Base-by-base conservation (phyloP, 495 filamentous ascomycete species). In the Cudoniella acicularis region DNA sequence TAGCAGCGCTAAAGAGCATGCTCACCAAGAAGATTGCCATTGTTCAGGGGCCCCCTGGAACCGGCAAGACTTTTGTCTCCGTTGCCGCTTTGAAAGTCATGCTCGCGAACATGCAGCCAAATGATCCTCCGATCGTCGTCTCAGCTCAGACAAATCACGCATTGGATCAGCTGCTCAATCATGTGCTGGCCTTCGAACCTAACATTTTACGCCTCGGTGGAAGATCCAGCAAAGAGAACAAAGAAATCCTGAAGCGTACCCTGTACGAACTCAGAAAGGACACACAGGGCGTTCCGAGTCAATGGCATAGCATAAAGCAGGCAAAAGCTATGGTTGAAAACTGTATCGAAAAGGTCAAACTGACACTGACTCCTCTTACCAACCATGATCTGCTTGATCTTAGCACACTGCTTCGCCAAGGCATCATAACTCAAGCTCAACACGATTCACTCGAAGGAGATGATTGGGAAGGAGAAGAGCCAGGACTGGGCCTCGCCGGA, bases 21-120 rank as follows among this genome's bases (percentile, higher is more conserved):
- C 67, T 96, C 8, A 87, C 87, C 0, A 89, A 86, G 50, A 77
- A 80, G 40, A 63, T 98, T 0, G 81, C 90, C 1, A 87, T 98
- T 40, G 73, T 96, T 0, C 93, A 97, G 73, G 93, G 93, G 0
- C 93, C 93, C 8, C 93, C 93, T 2, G 93, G 93, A 0, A 96
- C 92, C 1, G 93, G 93, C 11, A 96, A 96, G 64, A 96, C 92
- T 0, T 84, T 84, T 61, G 84, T 90, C 0, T 92, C 90, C 0
- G 80, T 92, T 0, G 68, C 83, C 41, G 89, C 89, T 1, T 67
- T 97, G 25, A 84, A 81, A 46, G 75, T 87, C 2, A 69, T 96
- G 51, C 72, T 96, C 0, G 67, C 76, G 1, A 90, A 88, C 54
- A 79, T 83, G 75, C 57, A 59, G n/a, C 56, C 66, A 1, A 73